Evolutionary conservation across 805 yeast genomes (phyloP), one percentile per base, ranked within the genome.

Genomic region (Hanseniaspora guilliermondii): DNA sequence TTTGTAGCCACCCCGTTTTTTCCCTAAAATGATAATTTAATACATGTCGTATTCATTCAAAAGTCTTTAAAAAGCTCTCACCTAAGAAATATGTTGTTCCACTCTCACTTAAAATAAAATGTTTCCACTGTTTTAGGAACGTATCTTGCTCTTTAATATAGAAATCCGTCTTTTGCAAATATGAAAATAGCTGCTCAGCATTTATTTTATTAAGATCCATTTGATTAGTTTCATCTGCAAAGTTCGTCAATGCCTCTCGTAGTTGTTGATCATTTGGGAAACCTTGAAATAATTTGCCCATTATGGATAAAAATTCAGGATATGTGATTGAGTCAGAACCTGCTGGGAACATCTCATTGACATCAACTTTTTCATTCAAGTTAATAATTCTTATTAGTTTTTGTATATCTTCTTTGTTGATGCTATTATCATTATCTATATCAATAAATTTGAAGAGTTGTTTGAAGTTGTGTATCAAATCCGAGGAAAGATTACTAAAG

Each of bases 401-500:
- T 38, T 68, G 70, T 53, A 89, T 62, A 65, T 85, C 93, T 0
- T 71, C 65, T 32, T 66, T 62, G 0, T 83, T 70, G 42, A 85
- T 79, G 4, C 66, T 63, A 1, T 87, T 87, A 61, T 88, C 94
- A 25, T 83, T 80, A 57, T 89, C 91, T 37, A 83, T 83, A 63
- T 89, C 96, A 7, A 89, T 78, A 60, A 86, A 66, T 30, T 85
- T 79, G 65, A 88, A 89, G 1, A 93, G 80, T 59, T 85, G 84
- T 55, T 85, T 75, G 55, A 85, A 72, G 58, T 77, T 82, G 16
- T 78, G 71, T 25, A 86, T 78, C 62, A 85, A 87, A 35, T 74
- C 79, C 53, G 78, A 75, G 5, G 82, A 73, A 19, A 87, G 74
- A 57, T 70, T 71, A 46, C 68, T 66, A 57, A 70, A 66, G 49